Conservation (phyloP, 2,329 filamentous ascomycete genomes). For the Trichoderma polysporum region DNA sequence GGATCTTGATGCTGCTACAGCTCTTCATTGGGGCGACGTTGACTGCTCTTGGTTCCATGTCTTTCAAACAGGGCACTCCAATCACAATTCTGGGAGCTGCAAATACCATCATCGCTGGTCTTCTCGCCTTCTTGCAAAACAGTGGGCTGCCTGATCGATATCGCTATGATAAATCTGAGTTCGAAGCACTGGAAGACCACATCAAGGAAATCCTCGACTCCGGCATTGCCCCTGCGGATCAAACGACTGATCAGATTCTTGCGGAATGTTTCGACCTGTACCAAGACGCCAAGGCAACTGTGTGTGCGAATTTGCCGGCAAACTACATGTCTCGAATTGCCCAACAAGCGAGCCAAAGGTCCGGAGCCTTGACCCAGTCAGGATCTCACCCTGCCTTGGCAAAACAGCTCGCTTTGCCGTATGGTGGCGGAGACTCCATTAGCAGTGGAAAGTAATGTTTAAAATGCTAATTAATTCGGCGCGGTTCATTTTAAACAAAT, state of each 20-base stretch:
- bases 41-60: constrained; percentile 50
- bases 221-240: constrained; percentile 43
- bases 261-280: constrained; percentile 49
- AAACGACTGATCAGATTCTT: constrained; percentile 47
- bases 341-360: neutral
- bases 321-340: constrained; percentile 36
- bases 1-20: constrained; percentile 49
- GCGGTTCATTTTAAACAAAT: neutral
- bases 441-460: neutral
- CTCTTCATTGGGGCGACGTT: constrained; percentile 49
- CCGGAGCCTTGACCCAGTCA: neutral
- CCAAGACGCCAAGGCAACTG: constrained; percentile 46
- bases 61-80: constrained; percentile 37
- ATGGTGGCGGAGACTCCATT: neutral
- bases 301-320: constrained; percentile 49
- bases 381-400: neutral
- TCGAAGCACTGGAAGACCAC: constrained; percentile 49
- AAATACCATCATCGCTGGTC: constrained; percentile 51
- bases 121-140: constrained; percentile 54
- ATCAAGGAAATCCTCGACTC: constrained; percentile 52
- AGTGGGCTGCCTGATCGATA: constrained; percentile 54
- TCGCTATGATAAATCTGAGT: constrained; percentile 49
- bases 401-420: neutral
- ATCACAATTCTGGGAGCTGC: constrained; percentile 52
- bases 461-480: neutral